These are phyloP conservation scores for Catharanthus roseus DNA, from an alignment of 257 asterid genomes.

Conservation along the genomic window DNA sequence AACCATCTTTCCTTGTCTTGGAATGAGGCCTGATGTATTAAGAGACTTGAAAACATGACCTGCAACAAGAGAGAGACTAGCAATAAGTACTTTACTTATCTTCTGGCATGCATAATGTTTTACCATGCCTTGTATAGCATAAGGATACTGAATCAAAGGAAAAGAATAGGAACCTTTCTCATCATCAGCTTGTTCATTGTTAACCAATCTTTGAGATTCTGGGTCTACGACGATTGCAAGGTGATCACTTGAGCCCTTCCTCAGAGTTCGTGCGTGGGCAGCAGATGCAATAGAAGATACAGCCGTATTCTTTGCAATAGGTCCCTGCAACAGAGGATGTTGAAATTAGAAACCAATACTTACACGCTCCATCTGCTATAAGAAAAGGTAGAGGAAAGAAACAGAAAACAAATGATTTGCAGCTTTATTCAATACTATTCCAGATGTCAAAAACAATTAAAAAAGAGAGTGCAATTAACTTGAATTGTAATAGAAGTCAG, in stretches of 20 bases:
- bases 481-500: background rate
- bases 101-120: background rate
- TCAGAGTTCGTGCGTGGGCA: constrained; percentile 72
- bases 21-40: constrained; percentile 72
- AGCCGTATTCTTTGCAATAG: constrained; percentile 43
- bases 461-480: background rate
- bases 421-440: constrained; percentile 1
- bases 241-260: constrained; percentile 88
- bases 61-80: constrained; percentile 30
- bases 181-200: constrained; percentile 51
- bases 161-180: constrained; percentile 61
- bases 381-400: background rate
- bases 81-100: constrained; percentile 8
- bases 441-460: background rate
- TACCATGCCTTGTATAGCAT: background rate
- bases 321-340: constrained; percentile 48
- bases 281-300: constrained; percentile 58
- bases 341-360: constrained; percentile 15
- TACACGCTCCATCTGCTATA: background rate
- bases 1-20: constrained; percentile 80
- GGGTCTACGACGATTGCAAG: constrained; percentile 79
- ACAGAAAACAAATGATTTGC: background rate
- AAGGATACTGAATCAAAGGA: background rate
- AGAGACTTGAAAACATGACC: constrained; percentile 87
- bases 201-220: constrained; percentile 63